Evolutionary conservation across 208 protist species (phyloP), one percentile per base, ranked within the genome.

Genomic region (Balamuthia mandrillaris): DNA sequence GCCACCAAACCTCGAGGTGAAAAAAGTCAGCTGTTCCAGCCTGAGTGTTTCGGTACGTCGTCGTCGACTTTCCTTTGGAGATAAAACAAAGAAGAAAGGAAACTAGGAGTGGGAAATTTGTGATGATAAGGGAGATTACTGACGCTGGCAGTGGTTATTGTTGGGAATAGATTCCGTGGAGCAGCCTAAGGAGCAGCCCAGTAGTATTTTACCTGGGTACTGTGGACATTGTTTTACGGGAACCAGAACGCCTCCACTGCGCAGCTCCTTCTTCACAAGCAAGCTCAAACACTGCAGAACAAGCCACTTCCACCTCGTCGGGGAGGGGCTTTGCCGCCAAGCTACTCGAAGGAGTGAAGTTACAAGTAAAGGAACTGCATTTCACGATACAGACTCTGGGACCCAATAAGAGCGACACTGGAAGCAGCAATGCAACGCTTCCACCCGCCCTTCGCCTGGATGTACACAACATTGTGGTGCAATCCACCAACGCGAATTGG

Each of bases 311-410:
- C 47, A 52, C 47, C 18, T 18, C 18, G 47, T 18, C 18, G 14
- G 10, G 14, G 47, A 18, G 18, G 47, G 47, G 47, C 47, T 10
- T 18, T 18, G 47, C 18, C 18, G 18, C 10, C 14, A 52, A 52
- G 47, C 14, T 10, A 10, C 45, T 75, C 12, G 65, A 75, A 31
- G 65, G 65, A 0, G 52, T 75, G 21, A 75, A 51, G 65, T 44
- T 75, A 2, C 41, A 75, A 31, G 52, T 75, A 21, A 44, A 75
- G 35, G 65, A 75, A 31, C 65, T 75, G 14, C 65, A 75, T 39
- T 75, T 75, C 65, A 51, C 65, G 41, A 75, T 75, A 18, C 65
- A 75, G 65, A 75, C 65, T 12, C 65, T 75, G n/a, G 65, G 65
- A 2, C 65, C 65, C 10, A 37, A 75, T 21, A 75, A 75, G 65